A percentile compares a stretch with the other conserved stretches of the same genome.
These are phyloP conservation scores for Lepidium didymum DNA, from an alignment of 345 rosid species.

Conservation along the genomic window DNA sequence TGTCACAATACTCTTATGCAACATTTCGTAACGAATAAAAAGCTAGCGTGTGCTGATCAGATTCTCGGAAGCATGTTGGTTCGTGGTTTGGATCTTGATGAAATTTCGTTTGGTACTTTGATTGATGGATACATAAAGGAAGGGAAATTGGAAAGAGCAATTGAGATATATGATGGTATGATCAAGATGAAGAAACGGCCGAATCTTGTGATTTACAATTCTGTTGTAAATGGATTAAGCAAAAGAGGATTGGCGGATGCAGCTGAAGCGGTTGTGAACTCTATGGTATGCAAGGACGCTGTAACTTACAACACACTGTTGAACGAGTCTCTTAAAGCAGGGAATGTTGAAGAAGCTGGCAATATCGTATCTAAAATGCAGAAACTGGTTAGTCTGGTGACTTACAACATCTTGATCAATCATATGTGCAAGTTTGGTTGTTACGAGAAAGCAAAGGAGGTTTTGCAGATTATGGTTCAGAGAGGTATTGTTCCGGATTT, in stretches of 20 bases:
- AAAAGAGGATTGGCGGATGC: conserved; percentile 29
- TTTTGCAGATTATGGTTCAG: conserved; percentile 34
- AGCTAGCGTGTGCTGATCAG: conserved; percentile 39
- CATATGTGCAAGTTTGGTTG: conserved; percentile 50
- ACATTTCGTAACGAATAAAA: conserved; percentile 35
- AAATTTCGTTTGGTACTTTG: conserved; percentile 52
- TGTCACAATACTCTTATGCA: conserved; percentile 51
- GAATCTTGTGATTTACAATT: conserved; percentile 46
- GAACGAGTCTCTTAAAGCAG: conserved; percentile 34
- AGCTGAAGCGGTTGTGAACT: conserved; percentile 7
- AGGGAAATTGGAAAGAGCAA: conserved; percentile 48
- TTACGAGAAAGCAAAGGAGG: conserved; percentile 42
- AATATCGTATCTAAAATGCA: conserved; percentile 31
- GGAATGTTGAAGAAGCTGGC: conserved; percentile 37
- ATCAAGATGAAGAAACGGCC: conserved; percentile 31
- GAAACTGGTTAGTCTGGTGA: conserved; percentile 31
- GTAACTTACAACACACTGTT: conserved; percentile 50
- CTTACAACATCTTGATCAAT: conserved; percentile 50
- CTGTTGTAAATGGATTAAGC: conserved; percentile 55
- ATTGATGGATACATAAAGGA: conserved; percentile 54
- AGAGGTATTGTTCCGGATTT: conserved; percentile 41
- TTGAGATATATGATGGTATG: conserved; percentile 39
- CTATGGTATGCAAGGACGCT: conserved; percentile 27
- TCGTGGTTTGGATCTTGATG: conserved; percentile 44
- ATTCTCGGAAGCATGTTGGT: conserved; percentile 48